Evolutionary conservation across 148 eudicot species (phyloP).

Genomic region (Polygonum maritimum): DNA sequence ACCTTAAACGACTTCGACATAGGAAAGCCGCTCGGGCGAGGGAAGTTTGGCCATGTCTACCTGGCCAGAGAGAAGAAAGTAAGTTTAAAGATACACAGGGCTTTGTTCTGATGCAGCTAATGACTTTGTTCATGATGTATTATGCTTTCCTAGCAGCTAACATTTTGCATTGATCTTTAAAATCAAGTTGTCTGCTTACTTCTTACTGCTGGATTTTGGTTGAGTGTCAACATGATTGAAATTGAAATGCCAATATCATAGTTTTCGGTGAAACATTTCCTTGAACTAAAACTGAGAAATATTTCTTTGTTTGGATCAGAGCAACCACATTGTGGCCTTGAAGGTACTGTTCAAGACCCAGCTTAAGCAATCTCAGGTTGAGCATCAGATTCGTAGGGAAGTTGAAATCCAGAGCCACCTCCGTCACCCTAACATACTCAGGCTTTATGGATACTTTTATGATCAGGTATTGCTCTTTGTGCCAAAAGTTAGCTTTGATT

Average conservation of each 20-base stretch:
- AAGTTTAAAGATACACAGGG: conserved; percentile 8
- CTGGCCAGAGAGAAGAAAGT: conserved; percentile 91
- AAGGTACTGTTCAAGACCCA: conserved; percentile 91
- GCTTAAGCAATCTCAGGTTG: conserved; percentile 92
- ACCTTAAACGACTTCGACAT: conserved; percentile 79
- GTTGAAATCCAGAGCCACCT: conserved; percentile 99
- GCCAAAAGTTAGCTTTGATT: background rate
- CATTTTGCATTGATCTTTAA: background rate
- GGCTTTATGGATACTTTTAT: conserved; percentile 92
- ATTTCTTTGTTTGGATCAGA: conserved; percentile 37
- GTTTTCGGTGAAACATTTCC: no score
- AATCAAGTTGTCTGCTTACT: background rate
- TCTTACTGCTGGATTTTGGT: no score
- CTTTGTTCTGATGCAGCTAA: no score
- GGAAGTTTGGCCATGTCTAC: conserved; percentile 97
- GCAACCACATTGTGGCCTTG: conserved; percentile 86
- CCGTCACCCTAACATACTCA: conserved; percentile 83
- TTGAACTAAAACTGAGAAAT: background rate
- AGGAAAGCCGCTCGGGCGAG: conserved; percentile 96
- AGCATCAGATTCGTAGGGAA: conserved; percentile 96
- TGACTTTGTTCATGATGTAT: no score
- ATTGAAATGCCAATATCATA: no score
- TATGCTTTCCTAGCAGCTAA: background rate
- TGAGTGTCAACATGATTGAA: no score
- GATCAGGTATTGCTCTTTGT: conserved; percentile 56